These are phyloP conservation scores for Pleurotus pulmonarius DNA, from an alignment of 768 basidiomycete genomes.

Conservation along the genomic window DNA sequence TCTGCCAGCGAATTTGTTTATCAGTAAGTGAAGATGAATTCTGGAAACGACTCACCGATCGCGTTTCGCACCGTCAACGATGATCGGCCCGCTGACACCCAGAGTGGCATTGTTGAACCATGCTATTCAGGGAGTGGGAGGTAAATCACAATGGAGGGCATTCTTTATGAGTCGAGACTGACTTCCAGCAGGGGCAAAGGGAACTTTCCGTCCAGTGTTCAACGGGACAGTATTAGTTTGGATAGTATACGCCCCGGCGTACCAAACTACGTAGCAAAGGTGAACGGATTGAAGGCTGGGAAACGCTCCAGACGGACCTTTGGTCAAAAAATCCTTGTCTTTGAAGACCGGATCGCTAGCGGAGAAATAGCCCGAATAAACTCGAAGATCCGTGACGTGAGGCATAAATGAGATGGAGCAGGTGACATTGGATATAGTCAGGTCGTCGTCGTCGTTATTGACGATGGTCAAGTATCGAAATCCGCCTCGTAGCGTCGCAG, in stretches of 20 bases:
- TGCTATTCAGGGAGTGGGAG: constrained; percentile 19
- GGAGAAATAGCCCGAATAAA: constrained; percentile 52
- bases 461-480: constrained; percentile 52
- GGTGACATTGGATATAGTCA: constrained; percentile 45
- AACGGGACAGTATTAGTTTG: constrained; percentile 53
- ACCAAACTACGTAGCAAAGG: constrained; percentile 46
- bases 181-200: constrained; percentile 43
- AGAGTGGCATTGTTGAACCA: constrained; percentile 55
- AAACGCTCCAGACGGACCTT: constrained; percentile 23
- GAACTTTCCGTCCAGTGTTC: constrained; percentile 46
- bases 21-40: not conserved
- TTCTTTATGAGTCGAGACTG: constrained; percentile 1
- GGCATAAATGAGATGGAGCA: constrained; percentile 53
- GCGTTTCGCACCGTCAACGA: constrained; percentile 59
- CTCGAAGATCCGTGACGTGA: constrained; percentile 42
- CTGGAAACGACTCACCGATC: constrained; percentile 34
- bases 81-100: constrained; percentile 55
- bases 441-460: constrained; percentile 24
- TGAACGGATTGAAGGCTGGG: not conserved
- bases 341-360: constrained; percentile 39
- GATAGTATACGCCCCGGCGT: constrained; percentile 59
- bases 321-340: constrained; percentile 48
- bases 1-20: constrained; percentile 18
- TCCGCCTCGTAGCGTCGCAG: constrained; percentile 42
- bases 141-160: not conserved